Percentiles rank a stretch among this genome's conserved stretches.
phyloP scores from a whole-genome alignment of 1,139 yeast genomes.

The Pichia sp. region DNA sequence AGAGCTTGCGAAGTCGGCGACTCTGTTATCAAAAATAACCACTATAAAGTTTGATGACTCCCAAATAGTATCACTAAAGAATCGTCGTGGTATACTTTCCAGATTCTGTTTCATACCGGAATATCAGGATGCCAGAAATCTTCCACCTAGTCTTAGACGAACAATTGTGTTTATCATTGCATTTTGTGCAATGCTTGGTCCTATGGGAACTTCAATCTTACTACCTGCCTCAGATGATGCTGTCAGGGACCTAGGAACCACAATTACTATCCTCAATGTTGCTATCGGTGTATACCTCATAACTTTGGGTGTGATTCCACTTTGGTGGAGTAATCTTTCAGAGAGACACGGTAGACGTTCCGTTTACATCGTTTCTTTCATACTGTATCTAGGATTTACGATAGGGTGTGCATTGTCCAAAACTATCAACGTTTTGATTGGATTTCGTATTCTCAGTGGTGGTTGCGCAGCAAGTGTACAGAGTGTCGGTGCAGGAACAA shows the following conservation, averaged over 20 bases:
- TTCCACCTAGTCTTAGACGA: constrained; percentile 47
- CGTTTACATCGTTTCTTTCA: constrained; percentile 66
- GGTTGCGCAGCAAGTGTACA: constrained; percentile 85
- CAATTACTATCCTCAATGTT: constrained; percentile 60
- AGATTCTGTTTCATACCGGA: constrained; percentile 62
- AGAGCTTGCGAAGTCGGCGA: constrained; percentile 12
- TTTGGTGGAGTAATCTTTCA: constrained; percentile 86
- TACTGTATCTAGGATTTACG: constrained; percentile 59
- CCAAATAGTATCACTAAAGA: constrained; percentile 38
- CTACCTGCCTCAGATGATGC: constrained; percentile 73
- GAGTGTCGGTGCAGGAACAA: constrained; percentile 87
- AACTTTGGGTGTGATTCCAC: constrained; percentile 73
- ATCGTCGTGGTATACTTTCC: constrained; percentile 55
- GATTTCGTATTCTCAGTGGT: constrained; percentile 68
- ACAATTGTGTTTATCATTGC: constrained; percentile 65
- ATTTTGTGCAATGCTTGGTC: constrained; percentile 74
- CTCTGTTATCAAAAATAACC: constrained; percentile 18
- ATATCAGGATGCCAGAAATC: constrained; percentile 65
- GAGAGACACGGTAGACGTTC: constrained; percentile 73
- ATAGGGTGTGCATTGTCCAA: constrained; percentile 71
- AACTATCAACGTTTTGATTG: constrained; percentile 58
- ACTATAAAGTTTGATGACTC: constrained; percentile 26
- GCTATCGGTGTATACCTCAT: constrained; percentile 77
- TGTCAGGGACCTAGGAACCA: constrained; percentile 50
- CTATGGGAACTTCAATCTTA: constrained; percentile 87